phyloP scores from a whole-genome alignment of 2,329 filamentous ascomycete species.

The Xylariomycetidae sp. region DNA sequence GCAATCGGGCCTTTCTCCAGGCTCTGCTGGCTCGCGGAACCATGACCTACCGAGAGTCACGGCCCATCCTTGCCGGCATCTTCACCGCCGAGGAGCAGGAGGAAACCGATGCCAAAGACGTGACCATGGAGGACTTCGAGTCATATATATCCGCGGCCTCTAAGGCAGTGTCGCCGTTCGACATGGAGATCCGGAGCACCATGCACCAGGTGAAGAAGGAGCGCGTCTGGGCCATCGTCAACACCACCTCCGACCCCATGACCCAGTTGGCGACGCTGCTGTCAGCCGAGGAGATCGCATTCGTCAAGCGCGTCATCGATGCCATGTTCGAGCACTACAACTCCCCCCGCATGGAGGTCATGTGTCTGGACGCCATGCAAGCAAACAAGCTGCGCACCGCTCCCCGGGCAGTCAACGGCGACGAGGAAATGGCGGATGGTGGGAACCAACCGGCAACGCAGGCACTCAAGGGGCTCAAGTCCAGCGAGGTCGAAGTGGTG shows the following conservation, averaged over 20 bases:
- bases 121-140: constrained; percentile 63
- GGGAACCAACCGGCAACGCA: constrained; percentile 28
- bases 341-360: constrained; percentile 68
- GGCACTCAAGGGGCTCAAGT: constrained; percentile 54
- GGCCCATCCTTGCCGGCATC: constrained; percentile 70
- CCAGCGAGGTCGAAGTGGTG: constrained; percentile 69
- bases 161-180: constrained; percentile 67
- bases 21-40: constrained; percentile 74
- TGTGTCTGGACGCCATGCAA: constrained; percentile 75
- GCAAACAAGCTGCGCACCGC: constrained; percentile 64
- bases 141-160: constrained; percentile 67
- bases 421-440: constrained; percentile 24
- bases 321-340: constrained; percentile 91
- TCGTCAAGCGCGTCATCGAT: constrained; percentile 81
- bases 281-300: constrained; percentile 78
- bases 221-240: constrained; percentile 78
- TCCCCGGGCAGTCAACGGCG: constrained; percentile 26
- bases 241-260: constrained; percentile 76
- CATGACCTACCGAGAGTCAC: constrained; percentile 69
- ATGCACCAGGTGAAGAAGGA: constrained; percentile 61
- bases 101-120: constrained; percentile 45
- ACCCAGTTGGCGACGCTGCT: constrained; percentile 84
- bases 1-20: constrained; percentile 85
- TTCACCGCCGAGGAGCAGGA: constrained; percentile 46
- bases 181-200: constrained; percentile 77